Evolutionary conservation across 116 monocot species (phyloP).

Genomic region (Zostera marina): DNA sequence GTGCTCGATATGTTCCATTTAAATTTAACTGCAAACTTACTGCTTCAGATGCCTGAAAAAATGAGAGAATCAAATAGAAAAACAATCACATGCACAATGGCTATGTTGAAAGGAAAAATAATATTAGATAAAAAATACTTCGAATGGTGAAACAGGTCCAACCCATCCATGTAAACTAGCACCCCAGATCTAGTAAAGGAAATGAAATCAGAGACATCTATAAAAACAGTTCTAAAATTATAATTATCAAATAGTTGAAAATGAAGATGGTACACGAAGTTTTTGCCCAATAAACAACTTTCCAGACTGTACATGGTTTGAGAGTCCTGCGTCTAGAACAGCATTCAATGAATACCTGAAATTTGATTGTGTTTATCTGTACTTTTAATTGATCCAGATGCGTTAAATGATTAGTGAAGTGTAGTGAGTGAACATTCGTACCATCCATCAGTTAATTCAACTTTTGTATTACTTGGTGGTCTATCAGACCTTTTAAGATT

Average conservation of each 20-base stretch:
- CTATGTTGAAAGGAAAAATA: not conserved
- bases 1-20: conserved; percentile 81
- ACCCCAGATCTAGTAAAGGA: conserved; percentile 61
- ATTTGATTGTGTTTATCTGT: not conserved
- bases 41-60: conserved; percentile 38
- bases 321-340: conserved; percentile 45
- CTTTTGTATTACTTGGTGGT: conserved; percentile 17
- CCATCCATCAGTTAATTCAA: conserved; percentile 97
- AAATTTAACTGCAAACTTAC: conserved; percentile 49
- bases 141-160: conserved; percentile 67
- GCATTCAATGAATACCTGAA: conserved; percentile 75
- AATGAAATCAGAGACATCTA: not conserved
- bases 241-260: not conserved
- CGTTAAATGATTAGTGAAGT: not conserved
- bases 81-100: not conserved
- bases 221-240: not conserved
- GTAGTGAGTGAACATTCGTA: conserved; percentile 13
- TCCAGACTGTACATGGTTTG: conserved; percentile 35
- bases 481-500: conserved; percentile 6
- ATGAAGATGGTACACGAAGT: conserved; percentile 48
- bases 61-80: not conserved
- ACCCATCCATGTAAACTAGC: conserved; percentile 71
- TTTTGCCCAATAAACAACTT: conserved; percentile 89
- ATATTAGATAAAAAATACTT: conserved; percentile 20
- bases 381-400: not conserved